Percentiles rank a stretch among this genome's conserved stretches.
Conservation (phyloP, 176 grass and related monocot genomes). For the Calamus simplicifolius region DNA sequence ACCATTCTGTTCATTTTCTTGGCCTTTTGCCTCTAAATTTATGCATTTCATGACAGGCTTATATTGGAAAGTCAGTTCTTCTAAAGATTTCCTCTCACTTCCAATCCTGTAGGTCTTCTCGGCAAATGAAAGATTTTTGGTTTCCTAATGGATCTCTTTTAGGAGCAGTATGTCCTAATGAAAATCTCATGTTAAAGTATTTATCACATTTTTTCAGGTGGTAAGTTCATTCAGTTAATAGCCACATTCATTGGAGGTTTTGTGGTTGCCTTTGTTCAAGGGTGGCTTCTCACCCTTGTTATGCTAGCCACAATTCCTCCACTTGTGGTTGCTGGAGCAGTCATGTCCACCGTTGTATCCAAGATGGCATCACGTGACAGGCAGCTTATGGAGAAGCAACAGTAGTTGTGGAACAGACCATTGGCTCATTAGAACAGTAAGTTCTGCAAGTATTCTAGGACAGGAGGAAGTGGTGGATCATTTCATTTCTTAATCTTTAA, state of each 20-base stretch:
- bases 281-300: conserved; percentile 84
- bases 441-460: background rate
- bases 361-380: conserved; percentile 93
- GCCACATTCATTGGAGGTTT: conserved; percentile 89
- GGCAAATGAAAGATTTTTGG: too few species aligned
- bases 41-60: too few species aligned
- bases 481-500: too few species aligned
- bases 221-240: conserved; percentile 84
- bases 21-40: background rate
- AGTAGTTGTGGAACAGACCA: conserved; percentile 79
- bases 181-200: background rate
- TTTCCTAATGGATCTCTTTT: too few species aligned
- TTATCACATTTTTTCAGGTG: conserved; percentile 32
- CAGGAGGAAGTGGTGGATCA: too few species aligned
- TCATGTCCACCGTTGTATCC: conserved; percentile 80
- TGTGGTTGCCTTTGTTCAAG: conserved; percentile 78
- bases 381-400: conserved; percentile 76
- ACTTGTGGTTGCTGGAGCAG: conserved; percentile 56
- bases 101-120: too few species aligned
- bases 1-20: background rate
- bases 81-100: too few species aligned
- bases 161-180: too few species aligned
- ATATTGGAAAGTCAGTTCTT: too few species aligned
- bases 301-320: conserved; percentile 89
- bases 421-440: conserved; percentile 88